Percentiles rank a stretch among this genome's conserved stretches.
phyloP scores from a whole-genome alignment of 75 land plant species.

The Chamaecyparis obtusa region DNA sequence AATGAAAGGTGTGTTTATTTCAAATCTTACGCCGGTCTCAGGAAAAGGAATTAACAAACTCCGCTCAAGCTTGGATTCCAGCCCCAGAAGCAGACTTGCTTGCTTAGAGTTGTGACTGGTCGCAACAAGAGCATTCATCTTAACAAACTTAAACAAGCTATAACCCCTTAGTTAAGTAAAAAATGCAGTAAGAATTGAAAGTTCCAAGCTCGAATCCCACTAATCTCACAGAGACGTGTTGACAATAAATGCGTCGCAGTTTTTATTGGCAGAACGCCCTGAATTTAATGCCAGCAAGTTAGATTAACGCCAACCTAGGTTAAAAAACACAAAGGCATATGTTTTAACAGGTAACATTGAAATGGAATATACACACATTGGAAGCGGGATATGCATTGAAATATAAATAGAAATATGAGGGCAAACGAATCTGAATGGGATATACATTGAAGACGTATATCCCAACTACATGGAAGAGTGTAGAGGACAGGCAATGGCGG shows the following conservation, averaged over 20 bases:
- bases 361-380: background rate
- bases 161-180: background rate
- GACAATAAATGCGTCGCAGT: background rate
- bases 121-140: conserved; percentile 76
- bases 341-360: background rate
- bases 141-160: background rate
- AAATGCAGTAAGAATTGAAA: background rate
- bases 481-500: too few relatives aligned
- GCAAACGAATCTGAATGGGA: background rate
- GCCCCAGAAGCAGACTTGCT: conserved; percentile 55
- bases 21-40: conserved; percentile 60
- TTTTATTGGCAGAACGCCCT: background rate
- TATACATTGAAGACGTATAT: background rate
- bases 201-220: background rate
- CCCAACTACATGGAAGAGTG: too few relatives aligned
- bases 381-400: too few relatives aligned
- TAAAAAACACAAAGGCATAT: background rate
- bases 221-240: background rate
- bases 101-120: conserved; percentile 77
- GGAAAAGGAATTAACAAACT: conserved; percentile 80
- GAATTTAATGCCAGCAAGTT: background rate
- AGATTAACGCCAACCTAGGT: background rate
- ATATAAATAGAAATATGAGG: too few relatives aligned
- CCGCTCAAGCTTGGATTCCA: conserved; percentile 81
- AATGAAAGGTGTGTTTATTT: background rate